Base-by-base conservation (phyloP, 495 filamentous ascomycete genomes). In the Penicillium bialowiezense region DNA sequence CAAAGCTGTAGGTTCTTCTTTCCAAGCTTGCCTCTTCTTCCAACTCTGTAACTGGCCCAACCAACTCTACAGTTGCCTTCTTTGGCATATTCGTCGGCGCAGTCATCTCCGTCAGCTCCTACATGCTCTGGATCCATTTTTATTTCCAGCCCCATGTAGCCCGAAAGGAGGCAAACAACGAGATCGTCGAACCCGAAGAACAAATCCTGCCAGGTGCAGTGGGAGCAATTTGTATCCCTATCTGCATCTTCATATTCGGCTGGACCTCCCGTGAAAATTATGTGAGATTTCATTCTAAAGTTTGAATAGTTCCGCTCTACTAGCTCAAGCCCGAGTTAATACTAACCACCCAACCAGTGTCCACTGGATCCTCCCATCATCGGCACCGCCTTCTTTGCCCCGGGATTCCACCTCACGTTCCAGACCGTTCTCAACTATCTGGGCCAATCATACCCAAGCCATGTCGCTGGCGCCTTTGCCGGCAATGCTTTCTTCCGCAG, bases 281-380 rank as follows among this genome's bases (percentile, higher is more conserved):
- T 5, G 48, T 19, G n/a, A 41, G 47, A n/a, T n/a, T n/a, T n/a
- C n/a, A n/a, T n/a, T n/a, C n/a, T n/a, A n/a, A n/a, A n/a, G n/a
- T n/a, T n/a, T n/a, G n/a, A n/a, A n/a, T n/a, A n/a, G n/a, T n/a
- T n/a, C n/a, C n/a, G n/a, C n/a, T n/a, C 33, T 31, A 54, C 23
- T 26, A 28, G 17, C 34, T 31, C 21, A 8, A 37, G 14, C 12
- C 13, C 2, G 13, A 43, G 44, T n/a, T n/a, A 29, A 38, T 44
- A 33, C 19, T 49, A 38, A 44, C 39, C 7, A 1, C 48, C 42
- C 6, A 33, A 3, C 33, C 17, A 35, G 42, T 3, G 34, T 49
- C 5, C 61, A 64, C 48, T 67, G 63, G 40, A 38, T 38, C 35
- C 6, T 38, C 35, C 35, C 35, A 12, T 38, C 15, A 20, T 38